Conservation (phyloP, 2,329 filamentous ascomycete species). For the Sclerotinia minor region DNA sequence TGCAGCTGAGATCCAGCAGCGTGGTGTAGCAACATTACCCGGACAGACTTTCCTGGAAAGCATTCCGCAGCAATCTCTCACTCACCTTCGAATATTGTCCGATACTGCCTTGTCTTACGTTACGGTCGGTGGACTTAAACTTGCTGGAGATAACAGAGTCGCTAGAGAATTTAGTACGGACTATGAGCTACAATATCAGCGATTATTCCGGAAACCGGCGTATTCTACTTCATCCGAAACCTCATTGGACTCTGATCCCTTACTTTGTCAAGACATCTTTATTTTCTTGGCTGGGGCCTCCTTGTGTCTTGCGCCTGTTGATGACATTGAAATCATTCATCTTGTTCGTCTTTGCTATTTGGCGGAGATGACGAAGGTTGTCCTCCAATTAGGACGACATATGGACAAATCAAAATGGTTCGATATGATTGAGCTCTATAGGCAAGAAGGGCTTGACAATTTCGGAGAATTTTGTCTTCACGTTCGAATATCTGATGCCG, state of each 20-base stretch:
- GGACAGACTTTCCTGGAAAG: constrained; percentile 78
- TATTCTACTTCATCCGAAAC: constrained; percentile 16
- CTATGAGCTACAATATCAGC: constrained; percentile 70
- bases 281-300: constrained; percentile 79
- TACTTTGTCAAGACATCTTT: constrained; percentile 72
- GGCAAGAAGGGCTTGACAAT: constrained; percentile 19
- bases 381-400: constrained; percentile 59
- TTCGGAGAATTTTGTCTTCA: constrained; percentile 37
- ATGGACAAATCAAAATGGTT: constrained; percentile 54
- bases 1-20: constrained; percentile 86
- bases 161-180: constrained; percentile 66
- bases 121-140: constrained; percentile 69
- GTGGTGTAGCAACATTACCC: constrained; percentile 73
- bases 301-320: constrained; percentile 65
- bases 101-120: constrained; percentile 88
- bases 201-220: constrained; percentile 58
- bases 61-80: constrained; percentile 79
- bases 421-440: constrained; percentile 29
- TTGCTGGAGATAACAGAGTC: constrained; percentile 59
- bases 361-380: constrained; percentile 84
- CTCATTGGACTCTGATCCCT: constrained; percentile 45
- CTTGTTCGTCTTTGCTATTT: constrained; percentile 84
- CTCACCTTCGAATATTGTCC: constrained; percentile 81
- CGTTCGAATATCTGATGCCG: constrained; percentile 24
- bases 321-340: constrained; percentile 73